A percentile compares a stretch with the other conserved stretches of the same genome.
Conservation (phyloP, 306 rosid genomes). For the Fragaria iinumae region DNA sequence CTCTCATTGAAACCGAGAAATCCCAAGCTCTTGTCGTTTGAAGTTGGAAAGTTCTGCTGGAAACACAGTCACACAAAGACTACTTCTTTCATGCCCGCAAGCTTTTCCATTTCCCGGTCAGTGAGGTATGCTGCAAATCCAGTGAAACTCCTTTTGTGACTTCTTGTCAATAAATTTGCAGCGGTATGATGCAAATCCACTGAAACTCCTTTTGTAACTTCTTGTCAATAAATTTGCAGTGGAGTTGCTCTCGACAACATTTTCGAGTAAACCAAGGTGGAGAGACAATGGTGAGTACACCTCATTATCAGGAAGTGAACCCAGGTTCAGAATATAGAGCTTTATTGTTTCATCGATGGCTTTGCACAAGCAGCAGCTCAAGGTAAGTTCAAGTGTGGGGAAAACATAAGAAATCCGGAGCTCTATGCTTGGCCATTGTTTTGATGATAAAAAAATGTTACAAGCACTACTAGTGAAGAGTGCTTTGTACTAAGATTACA, state of each 20-base stretch:
- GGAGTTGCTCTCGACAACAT: not conserved
- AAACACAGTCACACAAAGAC: conserved; percentile 31
- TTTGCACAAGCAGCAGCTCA: not conserved
- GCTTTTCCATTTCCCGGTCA: conserved; percentile 12
- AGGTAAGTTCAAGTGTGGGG: not conserved
- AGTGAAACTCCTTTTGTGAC: conserved; percentile 22
- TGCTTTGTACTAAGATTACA: too few species aligned
- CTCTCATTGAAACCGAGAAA: not conserved
- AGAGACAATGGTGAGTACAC: too few species aligned
- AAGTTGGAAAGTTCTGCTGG: conserved; percentile 10
- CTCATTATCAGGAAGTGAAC: not conserved
- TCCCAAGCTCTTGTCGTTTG: not conserved
- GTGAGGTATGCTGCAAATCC: conserved; percentile 27
- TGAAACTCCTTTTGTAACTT: conserved; percentile 26
- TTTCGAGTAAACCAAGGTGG: not conserved
- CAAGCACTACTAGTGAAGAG: too few species aligned
- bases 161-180: not conserved
- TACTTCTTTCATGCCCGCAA: conserved; percentile 24
- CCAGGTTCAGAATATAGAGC: conserved; percentile 1
- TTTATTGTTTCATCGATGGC: conserved; percentile 12
- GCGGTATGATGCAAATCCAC: conserved; percentile 23
- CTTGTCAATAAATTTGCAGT: not conserved
- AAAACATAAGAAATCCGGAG: not conserved
- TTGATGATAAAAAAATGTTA: too few species aligned
- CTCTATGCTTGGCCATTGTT: not conserved